Evolutionary conservation across 441 rosid species (phyloP).

Genomic region (Corymbia calophylla): DNA sequence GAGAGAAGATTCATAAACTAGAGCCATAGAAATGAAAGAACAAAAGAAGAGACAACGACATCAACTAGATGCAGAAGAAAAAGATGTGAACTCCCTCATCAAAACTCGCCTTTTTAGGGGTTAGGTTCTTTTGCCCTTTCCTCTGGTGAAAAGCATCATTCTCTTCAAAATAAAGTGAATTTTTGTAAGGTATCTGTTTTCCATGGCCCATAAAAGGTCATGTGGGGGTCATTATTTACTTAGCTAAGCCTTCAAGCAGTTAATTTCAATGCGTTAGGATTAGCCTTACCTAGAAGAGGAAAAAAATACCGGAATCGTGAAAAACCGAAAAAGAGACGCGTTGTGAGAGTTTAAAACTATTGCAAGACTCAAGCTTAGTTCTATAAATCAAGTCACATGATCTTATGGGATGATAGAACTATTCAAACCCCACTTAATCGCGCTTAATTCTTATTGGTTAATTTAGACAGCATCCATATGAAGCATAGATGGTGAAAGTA

Average conservation of each 20-base stretch:
- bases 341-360: background rate
- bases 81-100: slow-evolving; percentile 6
- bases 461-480: background rate
- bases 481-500: background rate
- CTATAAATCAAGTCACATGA: background rate
- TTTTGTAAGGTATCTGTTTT: slow-evolving; percentile 9
- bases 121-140: slow-evolving; percentile 1
- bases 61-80: background rate
- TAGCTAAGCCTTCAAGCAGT: background rate
- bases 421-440: background rate
- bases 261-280: background rate
- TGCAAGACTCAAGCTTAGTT: background rate
- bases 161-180: slow-evolving; percentile 3
- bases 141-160: background rate
- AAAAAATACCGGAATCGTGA: background rate
- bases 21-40: background rate
- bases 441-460: background rate
- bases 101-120: background rate
- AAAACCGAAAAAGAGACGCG: background rate
- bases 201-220: background rate
- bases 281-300: background rate
- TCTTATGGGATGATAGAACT: background rate
- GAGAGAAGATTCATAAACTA: slow-evolving; percentile 4
- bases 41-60: slow-evolving; percentile 22
- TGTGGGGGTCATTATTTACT: background rate